These are phyloP conservation scores for Dissophora ornata DNA, from an alignment of 192 early-diverging fungal genomes.

Conservation along the genomic window DNA sequence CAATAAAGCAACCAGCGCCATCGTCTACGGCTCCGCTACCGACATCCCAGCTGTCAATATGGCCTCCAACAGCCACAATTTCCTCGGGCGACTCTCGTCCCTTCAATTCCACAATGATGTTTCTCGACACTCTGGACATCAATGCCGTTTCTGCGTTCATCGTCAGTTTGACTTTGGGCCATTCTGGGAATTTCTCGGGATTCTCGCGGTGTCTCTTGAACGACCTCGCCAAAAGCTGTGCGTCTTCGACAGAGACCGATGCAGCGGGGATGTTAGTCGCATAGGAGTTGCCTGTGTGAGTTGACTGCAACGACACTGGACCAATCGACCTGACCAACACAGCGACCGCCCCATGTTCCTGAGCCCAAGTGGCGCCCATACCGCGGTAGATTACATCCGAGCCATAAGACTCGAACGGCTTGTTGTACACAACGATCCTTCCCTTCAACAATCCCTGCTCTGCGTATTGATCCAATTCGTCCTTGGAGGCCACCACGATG, in stretches of 20 bases:
- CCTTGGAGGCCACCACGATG: conserved; percentile 62
- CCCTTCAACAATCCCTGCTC: conserved; percentile 54
- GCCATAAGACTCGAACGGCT: conserved; percentile 44
- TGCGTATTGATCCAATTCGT: conserved; percentile 58
- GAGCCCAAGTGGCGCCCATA: conserved; percentile 43
- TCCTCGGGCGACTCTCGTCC: conserved; percentile 62
- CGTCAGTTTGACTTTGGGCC: conserved; percentile 63
- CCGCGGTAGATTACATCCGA: conserved; percentile 24
- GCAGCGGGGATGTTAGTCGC: conserved; percentile 65
- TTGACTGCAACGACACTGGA: conserved; percentile 56
- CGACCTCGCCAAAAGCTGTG: conserved; percentile 63
- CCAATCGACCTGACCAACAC: conserved; percentile 64
- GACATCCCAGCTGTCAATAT: conserved; percentile 60
- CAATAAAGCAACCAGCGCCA: conserved; percentile 67
- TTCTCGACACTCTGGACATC: conserved; percentile 59
- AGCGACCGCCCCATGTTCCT: conserved; percentile 63
- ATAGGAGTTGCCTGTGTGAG: conserved; percentile 63
- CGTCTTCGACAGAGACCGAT: conserved; percentile 65
- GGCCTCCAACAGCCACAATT: conserved; percentile 66
- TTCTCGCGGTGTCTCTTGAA: conserved; percentile 54
- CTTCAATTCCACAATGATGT: conserved; percentile 66
- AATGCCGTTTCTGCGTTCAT: conserved; percentile 56
- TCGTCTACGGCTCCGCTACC: conserved; percentile 72
- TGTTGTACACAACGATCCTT: conserved; percentile 65
- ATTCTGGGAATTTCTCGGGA: conserved; percentile 36